A percentile compares a stretch with the other conserved stretches of the same genome.
Evolutionary conservation across 2,329 filamentous ascomycete genomes (phyloP).

Genomic region (Ploettnerulaceae sp.): DNA sequence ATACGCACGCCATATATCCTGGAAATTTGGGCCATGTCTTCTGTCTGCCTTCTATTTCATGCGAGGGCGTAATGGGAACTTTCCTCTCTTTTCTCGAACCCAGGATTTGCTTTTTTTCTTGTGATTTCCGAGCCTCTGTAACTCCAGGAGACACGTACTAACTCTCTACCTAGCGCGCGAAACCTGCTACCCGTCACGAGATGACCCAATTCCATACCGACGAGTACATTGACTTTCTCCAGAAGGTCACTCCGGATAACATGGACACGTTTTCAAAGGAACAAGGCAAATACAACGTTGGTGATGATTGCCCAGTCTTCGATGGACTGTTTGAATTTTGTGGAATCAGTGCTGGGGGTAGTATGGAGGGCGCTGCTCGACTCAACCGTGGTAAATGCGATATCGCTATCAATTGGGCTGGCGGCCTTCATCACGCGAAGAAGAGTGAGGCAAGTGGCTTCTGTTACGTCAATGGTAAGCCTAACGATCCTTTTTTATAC

Average conservation of each 20-base stretch:
- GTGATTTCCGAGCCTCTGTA: not conserved
- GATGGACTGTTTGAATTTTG: constrained; percentile 98
- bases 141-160: not conserved
- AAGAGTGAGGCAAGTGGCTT: constrained; percentile 95
- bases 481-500: not conserved
- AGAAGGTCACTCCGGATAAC: constrained; percentile 95
- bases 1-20: too few species aligned
- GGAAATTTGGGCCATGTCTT: too few species aligned
- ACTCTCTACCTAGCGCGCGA: constrained; percentile 56
- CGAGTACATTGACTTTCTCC: constrained; percentile 93
- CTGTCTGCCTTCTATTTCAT: not conserved
- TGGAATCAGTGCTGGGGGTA: constrained; percentile 88
- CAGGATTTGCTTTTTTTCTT: not conserved
- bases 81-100: not conserved
- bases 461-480: constrained; percentile 91
- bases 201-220: constrained; percentile 92
- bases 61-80: not conserved
- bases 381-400: constrained; percentile 89
- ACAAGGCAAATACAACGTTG: constrained; percentile 89
- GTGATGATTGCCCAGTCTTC: constrained; percentile 96
- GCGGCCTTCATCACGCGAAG: constrained; percentile 94
- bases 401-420: constrained; percentile 98
- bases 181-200: constrained; percentile 82
- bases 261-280: constrained; percentile 93
- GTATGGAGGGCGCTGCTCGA: constrained; percentile 87